Conservation (phyloP, 805 yeast species). For the Cyberlindnera meyerae region DNA sequence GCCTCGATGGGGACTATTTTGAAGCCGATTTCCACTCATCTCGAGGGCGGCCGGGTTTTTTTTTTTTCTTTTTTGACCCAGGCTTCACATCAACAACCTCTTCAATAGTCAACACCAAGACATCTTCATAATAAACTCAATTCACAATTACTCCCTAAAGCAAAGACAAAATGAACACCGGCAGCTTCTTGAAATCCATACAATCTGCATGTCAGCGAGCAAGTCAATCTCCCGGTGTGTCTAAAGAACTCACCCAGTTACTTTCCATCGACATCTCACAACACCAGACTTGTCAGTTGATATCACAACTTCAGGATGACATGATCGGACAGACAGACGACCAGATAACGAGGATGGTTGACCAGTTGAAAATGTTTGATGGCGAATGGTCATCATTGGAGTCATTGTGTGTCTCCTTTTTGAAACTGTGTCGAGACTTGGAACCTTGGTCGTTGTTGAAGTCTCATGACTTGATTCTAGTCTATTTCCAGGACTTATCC, state of each 20-base stretch:
- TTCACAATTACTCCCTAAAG: background rate
- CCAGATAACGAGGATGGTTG: conserved; percentile 15
- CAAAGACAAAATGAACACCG: background rate
- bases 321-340: conserved; percentile 13
- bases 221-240: background rate
- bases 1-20: too few species aligned
- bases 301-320: conserved; percentile 18
- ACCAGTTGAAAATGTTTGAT: conserved; percentile 27
- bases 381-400: conserved; percentile 43
- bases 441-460: conserved; percentile 52
- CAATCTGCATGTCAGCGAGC: background rate
- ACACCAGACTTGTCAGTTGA: conserved; percentile 2
- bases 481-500: conserved; percentile 42
- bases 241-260: conserved; percentile 8
- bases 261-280: conserved; percentile 12
- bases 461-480: conserved; percentile 50
- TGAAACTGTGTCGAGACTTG: conserved; percentile 42
- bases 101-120: too few species aligned
- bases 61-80: too few species aligned
- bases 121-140: too few species aligned
- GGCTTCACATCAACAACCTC: too few species aligned
- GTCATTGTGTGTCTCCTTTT: conserved; percentile 36
- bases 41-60: too few species aligned
- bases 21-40: too few species aligned
- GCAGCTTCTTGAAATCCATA: background rate